Percentiles rank a stretch among this genome's conserved stretches.
phyloP scores from a whole-genome alignment of 1,139 yeast species.

The Geotrichum siamense region DNA sequence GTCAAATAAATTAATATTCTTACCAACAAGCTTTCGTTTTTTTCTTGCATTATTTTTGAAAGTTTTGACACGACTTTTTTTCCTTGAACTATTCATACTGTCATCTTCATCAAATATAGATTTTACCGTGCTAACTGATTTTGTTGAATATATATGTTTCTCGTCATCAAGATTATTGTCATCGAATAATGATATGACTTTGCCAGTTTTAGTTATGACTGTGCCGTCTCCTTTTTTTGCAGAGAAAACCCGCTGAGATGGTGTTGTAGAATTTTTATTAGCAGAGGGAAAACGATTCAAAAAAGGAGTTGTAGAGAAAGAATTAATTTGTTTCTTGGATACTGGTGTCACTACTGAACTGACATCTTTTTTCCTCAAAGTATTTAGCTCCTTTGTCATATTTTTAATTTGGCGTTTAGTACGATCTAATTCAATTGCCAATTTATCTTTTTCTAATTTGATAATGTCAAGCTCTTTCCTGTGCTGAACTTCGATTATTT shows the following conservation, averaged over 20 bases:
- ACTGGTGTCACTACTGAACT: neutral
- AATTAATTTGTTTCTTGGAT: neutral
- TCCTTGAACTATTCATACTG: too few species aligned
- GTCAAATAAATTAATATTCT: slow-evolving; percentile 16
- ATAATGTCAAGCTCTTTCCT: slow-evolving; percentile 3
- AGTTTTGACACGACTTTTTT: slow-evolving; percentile 19
- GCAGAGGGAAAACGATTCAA: slow-evolving; percentile 3
- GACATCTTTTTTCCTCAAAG: neutral
- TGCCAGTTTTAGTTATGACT: neutral
- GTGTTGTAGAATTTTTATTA: neutral
- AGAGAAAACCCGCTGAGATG: too few species aligned
- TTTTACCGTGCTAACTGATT: neutral
- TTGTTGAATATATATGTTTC: neutral
- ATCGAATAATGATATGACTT: slow-evolving; percentile 13
- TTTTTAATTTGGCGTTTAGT: slow-evolving; percentile 1
- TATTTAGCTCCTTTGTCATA: slow-evolving; percentile 1
- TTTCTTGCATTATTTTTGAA: too few species aligned
- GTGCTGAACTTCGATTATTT: slow-evolving; percentile 3
- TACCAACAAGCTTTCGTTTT: slow-evolving; percentile 22
- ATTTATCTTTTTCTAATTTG: slow-evolving; percentile 1
- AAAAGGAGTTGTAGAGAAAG: slow-evolving; percentile 17
- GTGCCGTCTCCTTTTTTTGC: too few species aligned
- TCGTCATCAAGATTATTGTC: slow-evolving; percentile 9
- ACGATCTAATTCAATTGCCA: slow-evolving; percentile 1
- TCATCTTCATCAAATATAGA: too few species aligned